Conservation (phyloP, 2,329 filamentous ascomycete species). For the Neonectria ditissima region DNA sequence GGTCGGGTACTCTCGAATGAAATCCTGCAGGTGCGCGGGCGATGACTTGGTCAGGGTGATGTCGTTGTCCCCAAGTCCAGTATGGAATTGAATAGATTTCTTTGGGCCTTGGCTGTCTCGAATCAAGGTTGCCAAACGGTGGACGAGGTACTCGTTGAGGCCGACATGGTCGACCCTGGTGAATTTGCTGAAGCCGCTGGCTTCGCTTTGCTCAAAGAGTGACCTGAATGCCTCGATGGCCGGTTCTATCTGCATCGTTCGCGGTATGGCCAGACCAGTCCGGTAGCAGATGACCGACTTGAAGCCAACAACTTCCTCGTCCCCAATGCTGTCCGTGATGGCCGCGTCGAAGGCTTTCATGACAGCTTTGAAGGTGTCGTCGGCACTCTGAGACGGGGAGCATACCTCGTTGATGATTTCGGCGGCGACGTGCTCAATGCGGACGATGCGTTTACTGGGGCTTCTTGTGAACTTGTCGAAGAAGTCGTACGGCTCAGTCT, state of each 20-base stretch:
- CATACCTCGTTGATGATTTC: slow-evolving; percentile 65
- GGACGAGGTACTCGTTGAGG: slow-evolving; percentile 78
- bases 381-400: slow-evolving; percentile 44
- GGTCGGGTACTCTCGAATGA: slow-evolving; percentile 76
- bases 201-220: slow-evolving; percentile 47
- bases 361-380: slow-evolving; percentile 50
- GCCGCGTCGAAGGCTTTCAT: slow-evolving; percentile 51
- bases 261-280: slow-evolving; percentile 74
- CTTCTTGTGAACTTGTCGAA: slow-evolving; percentile 74
- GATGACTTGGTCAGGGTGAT: slow-evolving; percentile 77
- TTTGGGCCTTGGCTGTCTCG: slow-evolving; percentile 58
- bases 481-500: slow-evolving; percentile 71
- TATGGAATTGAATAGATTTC: slow-evolving; percentile 88
- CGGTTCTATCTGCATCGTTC: slow-evolving; percentile 55
- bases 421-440: slow-evolving; percentile 80
- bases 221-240: slow-evolving; percentile 53
- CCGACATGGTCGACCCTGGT: slow-evolving; percentile 70
- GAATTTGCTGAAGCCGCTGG: slow-evolving; percentile 47
- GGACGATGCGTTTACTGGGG: slow-evolving; percentile 77
- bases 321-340: slow-evolving; percentile 69
- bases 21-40: slow-evolving; percentile 78
- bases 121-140: slow-evolving; percentile 71
- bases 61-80: slow-evolving; percentile 84
- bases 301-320: slow-evolving; percentile 80
- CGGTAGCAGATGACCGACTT: slow-evolving; percentile 88